Evolutionary conservation across 1,284 basidiomycete species (phyloP).

Genomic region (Leccinum angustisporum): DNA sequence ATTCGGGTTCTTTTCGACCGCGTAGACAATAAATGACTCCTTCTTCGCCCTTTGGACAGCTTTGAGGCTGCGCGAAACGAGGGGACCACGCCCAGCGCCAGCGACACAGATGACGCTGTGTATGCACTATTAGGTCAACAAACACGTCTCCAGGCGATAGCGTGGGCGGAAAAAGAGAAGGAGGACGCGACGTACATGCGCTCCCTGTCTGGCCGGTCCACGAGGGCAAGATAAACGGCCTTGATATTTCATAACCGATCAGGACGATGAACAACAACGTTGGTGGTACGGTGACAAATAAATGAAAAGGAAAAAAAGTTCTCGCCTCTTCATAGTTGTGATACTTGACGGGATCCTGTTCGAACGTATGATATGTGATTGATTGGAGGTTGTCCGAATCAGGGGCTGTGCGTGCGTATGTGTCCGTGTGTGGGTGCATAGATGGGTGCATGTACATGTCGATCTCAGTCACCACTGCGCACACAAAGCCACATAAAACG

Average conservation of each 20-base stretch:
- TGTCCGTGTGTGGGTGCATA: background rate
- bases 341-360: conserved; percentile 97
- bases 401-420: conserved; percentile 62
- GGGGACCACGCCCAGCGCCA: conserved; percentile 92
- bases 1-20: conserved; percentile 95
- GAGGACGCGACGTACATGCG: conserved; percentile 48
- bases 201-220: conserved; percentile 60
- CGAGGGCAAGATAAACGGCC: conserved; percentile 82
- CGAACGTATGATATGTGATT: conserved; percentile 96
- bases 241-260: conserved; percentile 34
- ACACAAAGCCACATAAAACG: background rate
- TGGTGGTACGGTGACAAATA: conserved; percentile 8
- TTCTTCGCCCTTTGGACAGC: conserved; percentile 75
- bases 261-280: background rate
- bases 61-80: conserved; percentile 84
- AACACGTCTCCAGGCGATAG: conserved; percentile 10
- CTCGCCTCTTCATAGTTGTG: conserved; percentile 88
- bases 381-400: conserved; percentile 97
- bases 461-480: background rate
- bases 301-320: no score
- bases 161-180: background rate
- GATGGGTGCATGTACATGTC: background rate
- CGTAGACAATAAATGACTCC: conserved; percentile 69
- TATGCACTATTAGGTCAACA: conserved; percentile 21
- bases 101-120: conserved; percentile 83